Base-by-base conservation (phyloP, 2,329 filamentous ascomycete species). In the Calonectria pauciramosa region DNA sequence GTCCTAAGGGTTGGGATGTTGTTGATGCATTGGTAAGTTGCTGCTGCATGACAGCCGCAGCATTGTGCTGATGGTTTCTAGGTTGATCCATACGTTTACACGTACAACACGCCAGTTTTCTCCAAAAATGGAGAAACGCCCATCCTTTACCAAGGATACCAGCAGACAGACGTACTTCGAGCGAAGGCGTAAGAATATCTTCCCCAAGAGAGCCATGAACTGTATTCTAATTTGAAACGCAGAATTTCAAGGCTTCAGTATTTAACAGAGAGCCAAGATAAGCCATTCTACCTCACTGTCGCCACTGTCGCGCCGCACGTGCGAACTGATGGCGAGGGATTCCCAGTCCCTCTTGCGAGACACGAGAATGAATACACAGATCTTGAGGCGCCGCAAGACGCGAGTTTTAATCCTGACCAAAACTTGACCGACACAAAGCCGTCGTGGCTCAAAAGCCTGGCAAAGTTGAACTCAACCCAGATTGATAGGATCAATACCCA, bases 291-390 rank as follows among this genome's bases (percentile, higher is more conserved):
- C 78, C 78, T 92, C 11, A 86, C 85, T 0, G 85, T 92, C 13
- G 88, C 90, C 0, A 90, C 91, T 0, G 79, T 82, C 13, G 80
- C 81, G 3, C 80, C 81, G 0, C 82, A 82, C 64, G 75, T 77
- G 51, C 79, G 68, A 20, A 66, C 82, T 59, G 72, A 79, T 6
- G 73, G 69, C 28, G 79, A 86, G n/a, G 56, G 56, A 0, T 86
- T 75, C 14, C 79, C 81, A 4, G 73, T 76, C 4, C 79, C 80
- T 0, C 88, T 91, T 0, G 84, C 89, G 67, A 86, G 92, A 23
- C 92, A 94, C 77, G 86, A 87, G 30, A 83, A 91, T 77, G 85
- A 94, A 0, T 94, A 94, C 79, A 77, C 86, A 14, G 87, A 90
- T 72, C 89, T 86, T 8, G 89, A 86, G 30, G 89, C 94, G 0